Evolutionary conservation across 257 asterid species (phyloP).

Genomic region (Knoxia roxburghii): DNA sequence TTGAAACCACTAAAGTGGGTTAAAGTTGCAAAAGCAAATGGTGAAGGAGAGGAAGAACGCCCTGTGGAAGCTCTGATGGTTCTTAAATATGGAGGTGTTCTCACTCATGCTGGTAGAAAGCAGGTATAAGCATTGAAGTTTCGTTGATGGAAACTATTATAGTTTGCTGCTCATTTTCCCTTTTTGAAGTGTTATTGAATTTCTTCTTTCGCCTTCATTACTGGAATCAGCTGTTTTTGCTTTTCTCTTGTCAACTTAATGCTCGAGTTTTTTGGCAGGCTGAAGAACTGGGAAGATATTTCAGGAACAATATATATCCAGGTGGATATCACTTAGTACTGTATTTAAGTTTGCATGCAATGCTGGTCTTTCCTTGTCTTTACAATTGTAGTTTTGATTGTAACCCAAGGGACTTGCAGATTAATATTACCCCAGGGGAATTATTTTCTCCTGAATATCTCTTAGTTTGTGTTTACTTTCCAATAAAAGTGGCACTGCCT

Average conservation of each 20-base stretch:
- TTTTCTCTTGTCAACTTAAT: constrained; percentile 10
- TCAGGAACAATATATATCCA: constrained; percentile 94
- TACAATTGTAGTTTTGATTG: background rate
- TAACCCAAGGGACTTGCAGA: no score
- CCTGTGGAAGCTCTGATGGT: constrained; percentile 96
- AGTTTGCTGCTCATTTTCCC: background rate
- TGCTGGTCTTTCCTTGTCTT: background rate
- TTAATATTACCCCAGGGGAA: background rate
- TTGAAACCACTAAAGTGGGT: constrained; percentile 91
- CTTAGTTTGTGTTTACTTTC: background rate
- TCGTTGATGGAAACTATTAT: background rate
- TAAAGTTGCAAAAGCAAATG: constrained; percentile 62
- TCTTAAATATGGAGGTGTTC: constrained; percentile 98
- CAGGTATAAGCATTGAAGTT: constrained; percentile 44
- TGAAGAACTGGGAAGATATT: constrained; percentile 95
- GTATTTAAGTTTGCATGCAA: background rate
- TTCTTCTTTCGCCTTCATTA: background rate
- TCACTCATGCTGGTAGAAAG: constrained; percentile 96
- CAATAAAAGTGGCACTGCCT: background rate
- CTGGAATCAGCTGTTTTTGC: background rate
- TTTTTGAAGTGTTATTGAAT: background rate
- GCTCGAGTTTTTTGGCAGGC: constrained; percentile 54
- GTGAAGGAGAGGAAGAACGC: constrained; percentile 90
- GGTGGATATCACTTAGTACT: constrained; percentile 36
- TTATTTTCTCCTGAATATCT: background rate